Percentiles rank a stretch among this genome's conserved stretches.
Conservation (phyloP, 306 rosid species). For the Potentilla sterilis region DNA sequence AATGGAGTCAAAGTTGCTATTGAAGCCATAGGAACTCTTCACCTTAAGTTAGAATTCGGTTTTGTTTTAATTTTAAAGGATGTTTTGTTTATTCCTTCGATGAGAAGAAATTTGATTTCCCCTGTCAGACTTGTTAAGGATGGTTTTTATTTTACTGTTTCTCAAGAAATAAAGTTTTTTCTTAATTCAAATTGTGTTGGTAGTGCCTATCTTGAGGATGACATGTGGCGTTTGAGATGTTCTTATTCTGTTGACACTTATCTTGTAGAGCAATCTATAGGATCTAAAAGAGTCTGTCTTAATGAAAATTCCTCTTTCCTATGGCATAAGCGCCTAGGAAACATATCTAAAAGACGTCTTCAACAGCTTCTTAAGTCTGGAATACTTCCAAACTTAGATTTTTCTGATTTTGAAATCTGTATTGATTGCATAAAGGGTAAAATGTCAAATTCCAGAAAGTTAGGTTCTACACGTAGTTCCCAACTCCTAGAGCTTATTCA, state of each 20-base stretch:
- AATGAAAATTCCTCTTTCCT: not conserved
- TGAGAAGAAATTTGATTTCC: not conserved
- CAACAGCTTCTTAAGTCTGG: not conserved
- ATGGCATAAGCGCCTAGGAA: not conserved
- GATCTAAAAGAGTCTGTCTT: not conserved
- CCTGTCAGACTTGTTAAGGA: not conserved
- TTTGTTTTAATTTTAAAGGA: not conserved
- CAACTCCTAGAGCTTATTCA: not conserved
- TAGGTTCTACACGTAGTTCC: not conserved
- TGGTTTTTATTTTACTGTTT: not conserved
- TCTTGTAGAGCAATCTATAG: not conserved
- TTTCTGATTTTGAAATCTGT: not conserved
- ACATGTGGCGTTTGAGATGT: not conserved
- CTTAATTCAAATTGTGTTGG: not conserved
- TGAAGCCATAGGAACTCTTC: not conserved
- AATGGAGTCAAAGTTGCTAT: not conserved
- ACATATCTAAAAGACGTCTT: conserved; percentile 5
- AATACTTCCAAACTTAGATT: not conserved
- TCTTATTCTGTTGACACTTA: not conserved
- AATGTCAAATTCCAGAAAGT: not conserved
- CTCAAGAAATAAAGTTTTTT: not conserved
- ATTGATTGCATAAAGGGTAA: not conserved
- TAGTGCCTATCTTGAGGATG: not conserved
- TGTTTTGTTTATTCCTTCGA: not conserved
- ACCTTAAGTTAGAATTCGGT: not conserved